Evolutionary conservation across 2,329 filamentous ascomycete species (phyloP), one percentile per base, ranked within the genome.

Genomic region (Peltaster fructicola): DNA sequence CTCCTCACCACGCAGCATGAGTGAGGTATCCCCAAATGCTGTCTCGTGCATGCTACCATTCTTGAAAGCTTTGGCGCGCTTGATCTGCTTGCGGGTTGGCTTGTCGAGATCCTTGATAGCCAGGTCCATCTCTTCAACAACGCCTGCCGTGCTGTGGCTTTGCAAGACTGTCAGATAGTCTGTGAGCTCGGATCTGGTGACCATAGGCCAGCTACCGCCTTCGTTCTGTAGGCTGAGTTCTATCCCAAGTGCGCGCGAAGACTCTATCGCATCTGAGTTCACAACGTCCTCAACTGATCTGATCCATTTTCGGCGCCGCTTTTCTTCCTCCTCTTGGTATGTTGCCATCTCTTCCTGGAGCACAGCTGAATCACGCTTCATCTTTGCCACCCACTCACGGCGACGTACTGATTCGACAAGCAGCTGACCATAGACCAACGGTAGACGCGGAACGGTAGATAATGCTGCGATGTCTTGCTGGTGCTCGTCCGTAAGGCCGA

Each of bases 11-110:
- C 80, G 72, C 8, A 91, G 67, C 40, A 92, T 55, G 7, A 93
- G 63, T 1, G 81, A 85, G 36, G 79, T 90, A 41, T 76, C 71
- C n/a, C 81, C 81, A 32, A 93, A 65, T 3, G 69, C 70, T n/a
- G 75, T 74, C 46, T 95, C 88, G 41, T 93, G 82, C 17, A 95
- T 67, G 44, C 88, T 95, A 9, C 88, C 88, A 44, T 90, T 88
- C 47, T 93, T 93, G 59, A 98, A 95, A 4, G 81, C 82, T 48
- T 85, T 91, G 5, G 88, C 68, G 29, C 81, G 70, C 50, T 81
- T 84, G 32, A 73, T 68, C 45, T 91, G 84, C 47, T 88, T 80
- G 39, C 76, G 81, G 1, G 80, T 88, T 3, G 85, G 82, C 28
- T 66, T 69, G 45, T 73, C 73, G 8, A 95, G 61, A 26, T 91